Percentiles rank a stretch among this genome's conserved stretches.
These are phyloP conservation scores for Viola odorata DNA, from an alignment of 345 rosid species.

Conservation along the genomic window DNA sequence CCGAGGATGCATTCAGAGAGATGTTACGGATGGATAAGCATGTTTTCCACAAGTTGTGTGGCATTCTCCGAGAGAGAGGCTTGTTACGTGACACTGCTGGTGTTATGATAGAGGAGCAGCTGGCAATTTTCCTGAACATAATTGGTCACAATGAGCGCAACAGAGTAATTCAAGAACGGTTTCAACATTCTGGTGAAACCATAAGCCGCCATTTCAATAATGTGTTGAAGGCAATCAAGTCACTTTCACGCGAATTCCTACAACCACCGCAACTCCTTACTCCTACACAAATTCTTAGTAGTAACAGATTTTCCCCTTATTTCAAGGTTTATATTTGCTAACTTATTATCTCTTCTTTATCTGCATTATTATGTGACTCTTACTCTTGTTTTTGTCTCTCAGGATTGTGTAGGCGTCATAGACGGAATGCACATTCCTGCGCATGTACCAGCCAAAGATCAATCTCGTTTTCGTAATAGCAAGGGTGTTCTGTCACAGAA, in stretches of 20 bases:
- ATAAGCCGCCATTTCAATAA: slow-evolving; percentile 76
- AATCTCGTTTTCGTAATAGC: slow-evolving; percentile 62
- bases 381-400: slow-evolving; percentile 17
- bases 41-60: slow-evolving; percentile 57
- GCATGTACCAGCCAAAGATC: slow-evolving; percentile 70
- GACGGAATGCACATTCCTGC: slow-evolving; percentile 75
- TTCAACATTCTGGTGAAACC: slow-evolving; percentile 80
- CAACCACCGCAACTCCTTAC: slow-evolving; percentile 37
- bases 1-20: slow-evolving; percentile 49
- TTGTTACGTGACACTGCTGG: slow-evolving; percentile 60
- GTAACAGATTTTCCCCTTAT: slow-evolving; percentile 59
- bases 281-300: slow-evolving; percentile 39
- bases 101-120: slow-evolving; percentile 70
- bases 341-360: neutral
- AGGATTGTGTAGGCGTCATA: slow-evolving; percentile 74
- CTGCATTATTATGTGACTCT: slow-evolving; percentile 9
- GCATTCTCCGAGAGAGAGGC: slow-evolving; percentile 46
- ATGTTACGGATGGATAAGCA: slow-evolving; percentile 74
- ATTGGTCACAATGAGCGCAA: slow-evolving; percentile 76
- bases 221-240: slow-evolving; percentile 74
- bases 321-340: slow-evolving; percentile 45
- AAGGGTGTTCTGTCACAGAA: slow-evolving; percentile 63
- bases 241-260: slow-evolving; percentile 57
- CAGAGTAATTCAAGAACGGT: slow-evolving; percentile 70
- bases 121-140: slow-evolving; percentile 70